These are phyloP conservation scores for Tetradesmus obliquus DNA, from an alignment of 139 green algal genomes.

Conservation along the genomic window DNA sequence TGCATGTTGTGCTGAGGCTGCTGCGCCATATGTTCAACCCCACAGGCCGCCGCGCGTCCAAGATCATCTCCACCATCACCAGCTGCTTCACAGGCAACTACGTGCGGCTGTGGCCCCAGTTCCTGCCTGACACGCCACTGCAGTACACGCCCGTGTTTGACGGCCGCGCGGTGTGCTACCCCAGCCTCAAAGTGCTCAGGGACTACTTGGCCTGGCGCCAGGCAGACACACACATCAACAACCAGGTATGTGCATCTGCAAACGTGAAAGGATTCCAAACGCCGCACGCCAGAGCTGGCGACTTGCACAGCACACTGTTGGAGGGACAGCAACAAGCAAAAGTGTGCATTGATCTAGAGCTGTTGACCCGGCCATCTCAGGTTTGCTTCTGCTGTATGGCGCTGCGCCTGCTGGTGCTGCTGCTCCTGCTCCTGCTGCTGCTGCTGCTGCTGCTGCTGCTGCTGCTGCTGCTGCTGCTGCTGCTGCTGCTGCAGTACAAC, in stretches of 20 bases:
- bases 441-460: no score
- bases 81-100: slow-evolving; percentile 92
- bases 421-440: no score
- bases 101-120: slow-evolving; percentile 79
- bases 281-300: no score
- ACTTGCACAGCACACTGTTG: no score
- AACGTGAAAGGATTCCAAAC: no score
- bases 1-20: neutral
- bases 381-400: no score
- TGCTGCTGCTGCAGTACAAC: slow-evolving; percentile 87
- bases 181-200: slow-evolving; percentile 66
- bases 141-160: slow-evolving; percentile 89
- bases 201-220: slow-evolving; percentile 97
- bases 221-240: slow-evolving; percentile 96
- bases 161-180: slow-evolving; percentile 90
- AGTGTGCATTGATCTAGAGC: no score
- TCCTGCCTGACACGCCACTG: slow-evolving; percentile 57
- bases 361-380: no score
- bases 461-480: no score
- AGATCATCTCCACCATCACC: slow-evolving; percentile 88
- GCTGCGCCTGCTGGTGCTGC: no score
- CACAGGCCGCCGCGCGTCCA: slow-evolving; percentile 78
- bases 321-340: neutral
- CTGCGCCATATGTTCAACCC: no score
- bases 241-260: slow-evolving; percentile 75